Evolutionary conservation across 805 yeast genomes (phyloP), one percentile per base, ranked within the genome.

Genomic region (Citeromyces matritensis): DNA sequence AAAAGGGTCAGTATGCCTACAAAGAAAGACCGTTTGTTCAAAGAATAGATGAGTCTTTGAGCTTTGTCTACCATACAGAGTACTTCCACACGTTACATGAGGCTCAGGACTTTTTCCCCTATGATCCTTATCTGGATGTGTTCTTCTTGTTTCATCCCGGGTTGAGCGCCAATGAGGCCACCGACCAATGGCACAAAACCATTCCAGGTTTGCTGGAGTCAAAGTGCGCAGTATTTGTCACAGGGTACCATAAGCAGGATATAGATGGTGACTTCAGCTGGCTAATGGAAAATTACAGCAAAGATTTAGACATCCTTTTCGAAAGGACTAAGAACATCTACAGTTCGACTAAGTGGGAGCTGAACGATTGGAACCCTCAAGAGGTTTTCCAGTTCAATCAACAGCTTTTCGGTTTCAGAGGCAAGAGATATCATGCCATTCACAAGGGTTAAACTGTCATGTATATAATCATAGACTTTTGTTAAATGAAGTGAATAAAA

Each of bases 121-220:
- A 86, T 53, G 98, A 91, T 53, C 98, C 99, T 29, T 91, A 88
- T 54, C 67, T 83, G 49, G 98, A 91, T 51, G 72, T 73, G 17
- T 91, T 91, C 56, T 85, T 84, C 68, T 64, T 82, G 33, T 91
- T 88, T 79, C 97, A 88, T 52, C 97, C 98, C 3, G 95, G 95
- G 26, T 70, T 85, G 47, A 76, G 83, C 12, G 79, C 91, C 6
- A 80, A 82, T 9, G 94, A 83, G 45, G 63, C 76, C 14, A 65
- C 69, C 50, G 76, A 77, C 36, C 69, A 73, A 47, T 88, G 97
- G 96, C 69, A 69, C 39, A 78, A 82, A 51, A 65, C 94, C 0
- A 58, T 91, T 42, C 84, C 84, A 33, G 95, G 88, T 3, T 60
- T 91, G 40, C 60, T 91, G 39, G 97, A 91, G 40, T 77, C 95